A percentile compares a stretch with the other conserved stretches of the same genome.
Evolutionary conservation across 768 basidiomycete species (phyloP).

Genomic region (Dacryopinax primogenitus): DNA sequence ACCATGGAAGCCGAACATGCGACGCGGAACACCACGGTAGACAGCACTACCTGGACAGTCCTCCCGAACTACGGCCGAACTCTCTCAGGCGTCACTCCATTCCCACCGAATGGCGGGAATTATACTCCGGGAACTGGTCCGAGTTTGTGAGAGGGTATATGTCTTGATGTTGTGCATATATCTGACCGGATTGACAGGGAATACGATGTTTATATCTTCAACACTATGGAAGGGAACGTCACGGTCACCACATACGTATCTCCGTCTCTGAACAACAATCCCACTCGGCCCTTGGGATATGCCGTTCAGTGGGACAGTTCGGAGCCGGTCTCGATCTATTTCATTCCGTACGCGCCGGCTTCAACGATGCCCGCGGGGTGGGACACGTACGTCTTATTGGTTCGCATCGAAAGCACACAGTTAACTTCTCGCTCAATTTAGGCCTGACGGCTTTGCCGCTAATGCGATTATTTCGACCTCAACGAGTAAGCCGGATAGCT

Average conservation of each 20-base stretch:
- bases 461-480: constrained; percentile 37
- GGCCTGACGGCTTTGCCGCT: constrained; percentile 45
- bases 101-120: constrained; percentile 42
- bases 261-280: constrained; percentile 36
- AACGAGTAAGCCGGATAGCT: constrained; percentile 32
- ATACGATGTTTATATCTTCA: constrained; percentile 55
- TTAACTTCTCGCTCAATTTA: constrained; percentile 18
- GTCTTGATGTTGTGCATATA: neutral
- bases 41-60: constrained; percentile 45
- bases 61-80: constrained; percentile 50
- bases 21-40: constrained; percentile 36
- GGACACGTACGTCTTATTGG: constrained; percentile 6
- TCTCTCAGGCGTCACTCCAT: constrained; percentile 46
- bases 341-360: constrained; percentile 16
- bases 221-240: constrained; percentile 37
- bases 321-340: constrained; percentile 33
- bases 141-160: constrained; percentile 31
- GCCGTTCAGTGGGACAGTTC: constrained; percentile 40
- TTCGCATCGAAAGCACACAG: constrained; percentile 6
- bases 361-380: neutral
- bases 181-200: constrained; percentile 29
- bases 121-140: constrained; percentile 54
- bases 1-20: constrained; percentile 56
- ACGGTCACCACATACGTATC: constrained; percentile 39
- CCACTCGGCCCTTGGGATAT: constrained; percentile 34